Conservation (phyloP, 768 basidiomycete species). For the Mycena vulgaris region DNA sequence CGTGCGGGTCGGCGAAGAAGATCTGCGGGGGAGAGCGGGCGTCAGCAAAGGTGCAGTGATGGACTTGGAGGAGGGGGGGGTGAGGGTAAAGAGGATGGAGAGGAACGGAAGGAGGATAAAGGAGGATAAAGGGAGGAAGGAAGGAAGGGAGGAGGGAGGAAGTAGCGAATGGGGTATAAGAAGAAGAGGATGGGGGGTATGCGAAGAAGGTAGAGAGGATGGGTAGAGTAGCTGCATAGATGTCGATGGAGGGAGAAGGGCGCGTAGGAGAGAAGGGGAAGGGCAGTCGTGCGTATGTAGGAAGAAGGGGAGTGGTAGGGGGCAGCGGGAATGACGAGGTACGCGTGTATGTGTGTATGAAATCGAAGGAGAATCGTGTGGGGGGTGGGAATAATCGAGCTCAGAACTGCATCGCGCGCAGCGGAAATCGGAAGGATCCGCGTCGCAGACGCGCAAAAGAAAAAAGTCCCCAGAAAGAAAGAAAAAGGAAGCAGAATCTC, state of each 20-base stretch:
- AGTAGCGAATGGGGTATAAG: too few relatives aligned
- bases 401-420: too few relatives aligned
- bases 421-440: too few relatives aligned
- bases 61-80: not conserved
- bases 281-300: too few relatives aligned
- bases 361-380: too few relatives aligned
- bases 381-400: too few relatives aligned
- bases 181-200: not conserved
- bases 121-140: not conserved
- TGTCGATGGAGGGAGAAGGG: not conserved
- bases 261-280: not conserved
- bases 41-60: not conserved
- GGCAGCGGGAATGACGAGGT: too few relatives aligned
- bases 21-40: conserved; percentile 68
- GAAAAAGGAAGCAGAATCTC: too few relatives aligned
- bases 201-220: not conserved
- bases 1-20: conserved; percentile 91
- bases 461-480: too few relatives aligned
- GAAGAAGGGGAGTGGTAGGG: too few relatives aligned
- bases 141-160: not conserved
- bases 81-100: not conserved
- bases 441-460: too few relatives aligned
- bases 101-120: not conserved
- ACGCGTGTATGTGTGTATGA: too few relatives aligned
- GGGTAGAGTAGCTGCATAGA: not conserved